phyloP scores from a whole-genome alignment of 31 red algal species.

The Porphyra umbilicalis region DNA sequence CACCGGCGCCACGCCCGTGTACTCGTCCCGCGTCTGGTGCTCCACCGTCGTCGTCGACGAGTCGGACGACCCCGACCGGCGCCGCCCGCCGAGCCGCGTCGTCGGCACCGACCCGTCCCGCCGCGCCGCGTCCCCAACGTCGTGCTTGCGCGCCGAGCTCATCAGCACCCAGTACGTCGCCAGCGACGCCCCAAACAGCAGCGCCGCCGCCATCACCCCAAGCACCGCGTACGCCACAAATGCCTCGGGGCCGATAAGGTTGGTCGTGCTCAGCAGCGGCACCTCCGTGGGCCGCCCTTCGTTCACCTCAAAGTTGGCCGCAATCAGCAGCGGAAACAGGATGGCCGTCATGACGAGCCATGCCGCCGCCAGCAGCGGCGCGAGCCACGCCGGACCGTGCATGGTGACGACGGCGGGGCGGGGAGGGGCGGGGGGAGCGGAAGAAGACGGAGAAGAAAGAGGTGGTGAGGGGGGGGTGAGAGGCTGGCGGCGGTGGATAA shows the following conservation, averaged over 20 bases:
- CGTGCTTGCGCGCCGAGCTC: neutral
- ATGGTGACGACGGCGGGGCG: neutral
- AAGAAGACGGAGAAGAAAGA: too few relatives aligned
- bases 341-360: neutral
- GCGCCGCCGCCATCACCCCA: neutral
- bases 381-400: neutral
- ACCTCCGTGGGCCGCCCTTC: neutral
- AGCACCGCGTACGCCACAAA: neutral
- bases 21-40: neutral
- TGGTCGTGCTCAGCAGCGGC: neutral
- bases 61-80: neutral
- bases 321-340: neutral
- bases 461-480: too few relatives aligned
- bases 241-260: neutral
- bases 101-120: neutral
- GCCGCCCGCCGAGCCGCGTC: neutral
- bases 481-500: too few relatives aligned
- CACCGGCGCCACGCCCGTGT: neutral
- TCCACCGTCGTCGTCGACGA: neutral
- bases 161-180: neutral
- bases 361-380: neutral
- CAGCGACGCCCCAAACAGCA: neutral
- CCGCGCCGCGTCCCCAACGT: neutral
- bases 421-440: neutral
- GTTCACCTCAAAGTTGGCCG: neutral